A percentile compares a stretch with the other conserved stretches of the same genome.
These are phyloP conservation scores for Corniculantispora saksenae DNA, from an alignment of 2,329 filamentous ascomycete genomes.

Conservation along the genomic window DNA sequence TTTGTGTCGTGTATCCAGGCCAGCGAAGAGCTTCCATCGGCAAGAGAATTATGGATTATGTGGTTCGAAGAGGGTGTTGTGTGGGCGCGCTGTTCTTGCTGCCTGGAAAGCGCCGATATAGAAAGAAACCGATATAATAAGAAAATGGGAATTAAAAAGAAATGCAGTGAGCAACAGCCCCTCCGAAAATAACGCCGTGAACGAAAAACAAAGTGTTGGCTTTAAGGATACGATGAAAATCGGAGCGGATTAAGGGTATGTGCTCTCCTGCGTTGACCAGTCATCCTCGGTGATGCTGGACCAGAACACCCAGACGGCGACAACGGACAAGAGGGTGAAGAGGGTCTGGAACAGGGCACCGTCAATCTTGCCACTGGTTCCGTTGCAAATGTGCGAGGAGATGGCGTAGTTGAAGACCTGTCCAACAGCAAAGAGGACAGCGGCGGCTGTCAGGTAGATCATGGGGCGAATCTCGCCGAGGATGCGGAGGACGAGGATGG, in stretches of 20 bases:
- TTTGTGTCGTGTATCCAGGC: background rate
- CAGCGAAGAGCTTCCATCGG: background rate
- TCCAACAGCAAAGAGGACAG: slow-evolving; percentile 81
- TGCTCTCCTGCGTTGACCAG: slow-evolving; percentile 67
- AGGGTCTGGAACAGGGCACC: slow-evolving; percentile 90
- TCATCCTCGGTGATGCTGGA: slow-evolving; percentile 98
- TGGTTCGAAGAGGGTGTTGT: background rate
- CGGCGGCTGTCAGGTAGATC: slow-evolving; percentile 77
- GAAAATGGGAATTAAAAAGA: slow-evolving; percentile 18
- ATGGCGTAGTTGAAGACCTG: slow-evolving; percentile 96
- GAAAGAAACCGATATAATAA: slow-evolving; percentile 21
- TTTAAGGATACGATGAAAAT: slow-evolving; percentile 13
- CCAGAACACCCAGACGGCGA: slow-evolving; percentile 93
- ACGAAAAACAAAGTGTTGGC: slow-evolving; percentile 18
- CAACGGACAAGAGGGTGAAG: slow-evolving; percentile 83
- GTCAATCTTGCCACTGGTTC: slow-evolving; percentile 83
- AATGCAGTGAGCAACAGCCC: slow-evolving; percentile 24
- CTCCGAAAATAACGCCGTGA: slow-evolving; percentile 27
- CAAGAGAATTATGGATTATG: background rate
- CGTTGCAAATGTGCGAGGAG: slow-evolving; percentile 86
- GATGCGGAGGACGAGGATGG: slow-evolving; percentile 79
- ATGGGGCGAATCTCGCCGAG: slow-evolving; percentile 91
- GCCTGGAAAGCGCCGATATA: slow-evolving; percentile 10
- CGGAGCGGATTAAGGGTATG: slow-evolving; percentile 38
- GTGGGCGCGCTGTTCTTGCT: background rate